phyloP scores from a whole-genome alignment of 805 yeast species.

The Candida morakotiae region DNA sequence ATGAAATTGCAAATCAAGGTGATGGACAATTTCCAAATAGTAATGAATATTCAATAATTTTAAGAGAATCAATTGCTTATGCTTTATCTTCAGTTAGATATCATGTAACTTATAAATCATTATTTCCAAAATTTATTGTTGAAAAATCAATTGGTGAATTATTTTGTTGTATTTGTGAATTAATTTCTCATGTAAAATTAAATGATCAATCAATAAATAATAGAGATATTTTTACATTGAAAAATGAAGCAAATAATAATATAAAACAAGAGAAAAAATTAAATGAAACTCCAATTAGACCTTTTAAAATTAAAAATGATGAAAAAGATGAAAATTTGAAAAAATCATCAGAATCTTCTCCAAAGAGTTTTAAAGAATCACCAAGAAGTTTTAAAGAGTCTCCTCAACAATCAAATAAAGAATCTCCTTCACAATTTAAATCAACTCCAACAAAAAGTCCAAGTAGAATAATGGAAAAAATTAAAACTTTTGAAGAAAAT shows the following conservation, averaged over 20 bases:
- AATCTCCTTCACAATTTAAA: background rate
- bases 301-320: conserved; percentile 61
- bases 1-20: conserved; percentile 34
- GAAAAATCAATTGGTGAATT: conserved; percentile 77
- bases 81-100: conserved; percentile 75
- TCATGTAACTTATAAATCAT: conserved; percentile 55
- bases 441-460: background rate
- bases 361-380: background rate
- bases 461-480: background rate
- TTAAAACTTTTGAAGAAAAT: background rate
- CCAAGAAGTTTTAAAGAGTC: background rate
- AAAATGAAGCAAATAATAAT: background rate
- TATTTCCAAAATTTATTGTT: conserved; percentile 65
- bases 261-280: background rate
- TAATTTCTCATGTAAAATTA: conserved; percentile 51
- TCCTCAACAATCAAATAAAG: background rate
- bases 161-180: conserved; percentile 60
- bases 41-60: conserved; percentile 41
- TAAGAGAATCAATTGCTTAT: conserved; percentile 69
- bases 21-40: conserved; percentile 19
- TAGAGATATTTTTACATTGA: background rate
- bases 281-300: conserved; percentile 50
- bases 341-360: background rate
- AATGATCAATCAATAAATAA: conserved; percentile 13
- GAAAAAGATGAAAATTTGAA: background rate